Evolutionary conservation across 805 yeast species (phyloP).

Genomic region (Saturnispora saitoi): DNA sequence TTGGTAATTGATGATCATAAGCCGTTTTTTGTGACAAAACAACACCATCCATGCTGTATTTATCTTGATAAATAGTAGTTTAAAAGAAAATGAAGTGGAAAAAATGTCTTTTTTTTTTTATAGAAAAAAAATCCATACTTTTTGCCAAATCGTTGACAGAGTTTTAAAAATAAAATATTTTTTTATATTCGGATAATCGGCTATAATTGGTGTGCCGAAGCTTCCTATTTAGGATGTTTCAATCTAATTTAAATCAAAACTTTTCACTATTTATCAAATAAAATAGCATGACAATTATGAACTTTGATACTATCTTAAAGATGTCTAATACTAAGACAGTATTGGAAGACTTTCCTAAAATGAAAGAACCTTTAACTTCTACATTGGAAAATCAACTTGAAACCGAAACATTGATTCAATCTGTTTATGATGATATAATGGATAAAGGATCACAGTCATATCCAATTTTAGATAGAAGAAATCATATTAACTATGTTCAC

Average conservation of each 20-base stretch:
- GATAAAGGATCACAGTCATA: slow-evolving; percentile 26
- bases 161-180: too few species aligned
- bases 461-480: slow-evolving; percentile 22
- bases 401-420: slow-evolving; percentile 29
- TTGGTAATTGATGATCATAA: slow-evolving; percentile 4
- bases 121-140: too few species aligned
- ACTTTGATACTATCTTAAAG: slow-evolving; percentile 20
- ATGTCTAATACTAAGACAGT: slow-evolving; percentile 12
- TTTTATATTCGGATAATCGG: not conserved
- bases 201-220: too few species aligned
- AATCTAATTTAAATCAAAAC: not conserved
- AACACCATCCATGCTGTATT: not conserved
- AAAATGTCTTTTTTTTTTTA: not conserved
- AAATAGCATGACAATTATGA: not conserved
- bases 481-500: slow-evolving; percentile 38
- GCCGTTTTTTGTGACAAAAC: slow-evolving; percentile 5
- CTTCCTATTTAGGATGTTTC: slow-evolving; percentile 3
- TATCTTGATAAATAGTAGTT: too few species aligned
- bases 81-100: too few species aligned
- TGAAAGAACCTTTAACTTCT: slow-evolving; percentile 22
- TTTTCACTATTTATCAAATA: not conserved
- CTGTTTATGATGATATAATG: slow-evolving; percentile 26
- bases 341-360: not conserved
- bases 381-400: slow-evolving; percentile 33
- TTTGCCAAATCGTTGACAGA: too few species aligned